phyloP scores from a whole-genome alignment of 2,329 filamentous ascomycete species.

The Pestalotiopsis sp. region DNA sequence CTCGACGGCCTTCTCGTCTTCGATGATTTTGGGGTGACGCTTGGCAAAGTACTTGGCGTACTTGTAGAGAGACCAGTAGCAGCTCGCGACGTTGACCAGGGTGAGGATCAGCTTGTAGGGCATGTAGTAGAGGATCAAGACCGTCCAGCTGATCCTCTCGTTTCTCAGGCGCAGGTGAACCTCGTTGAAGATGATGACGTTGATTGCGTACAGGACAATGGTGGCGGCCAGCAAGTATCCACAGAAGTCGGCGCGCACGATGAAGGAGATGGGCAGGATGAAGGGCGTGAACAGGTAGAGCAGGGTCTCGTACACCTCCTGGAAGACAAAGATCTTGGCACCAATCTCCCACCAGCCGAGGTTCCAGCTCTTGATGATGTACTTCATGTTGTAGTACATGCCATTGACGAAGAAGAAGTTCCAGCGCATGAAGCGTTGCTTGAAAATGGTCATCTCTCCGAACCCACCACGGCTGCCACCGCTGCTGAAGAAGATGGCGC shows the following conservation, averaged over 20 bases:
- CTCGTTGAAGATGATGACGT: slow-evolving; percentile 50
- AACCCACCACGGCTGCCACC: slow-evolving; percentile 47
- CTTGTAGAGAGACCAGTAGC: slow-evolving; percentile 43
- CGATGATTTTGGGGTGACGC: slow-evolving; percentile 48
- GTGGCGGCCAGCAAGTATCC: slow-evolving; percentile 40
- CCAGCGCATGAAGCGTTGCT: slow-evolving; percentile 52
- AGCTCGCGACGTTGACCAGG: slow-evolving; percentile 44
- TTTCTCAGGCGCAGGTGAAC: slow-evolving; percentile 47
- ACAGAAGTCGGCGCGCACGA: slow-evolving; percentile 40
- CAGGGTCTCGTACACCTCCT: slow-evolving; percentile 48
- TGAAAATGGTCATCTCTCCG: slow-evolving; percentile 55
- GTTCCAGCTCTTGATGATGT: slow-evolving; percentile 49
- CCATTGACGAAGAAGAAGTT: slow-evolving; percentile 55
- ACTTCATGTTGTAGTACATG: slow-evolving; percentile 48
- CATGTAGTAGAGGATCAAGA: slow-evolving; percentile 43
- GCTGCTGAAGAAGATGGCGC: slow-evolving; percentile 42
- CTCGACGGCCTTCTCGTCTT: slow-evolving; percentile 36
- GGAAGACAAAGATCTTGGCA: slow-evolving; percentile 50
- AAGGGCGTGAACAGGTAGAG: slow-evolving; percentile 48
- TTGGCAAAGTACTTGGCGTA: slow-evolving; percentile 49
- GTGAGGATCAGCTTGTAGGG: slow-evolving; percentile 47
- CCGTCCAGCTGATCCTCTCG: slow-evolving; percentile 40
- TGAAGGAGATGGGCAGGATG: slow-evolving; percentile 46
- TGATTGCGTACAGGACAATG: slow-evolving; percentile 43
- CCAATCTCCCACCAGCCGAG: slow-evolving; percentile 52